phyloP scores from a whole-genome alignment of 306 rosid species.

The Medicago lupulina region DNA sequence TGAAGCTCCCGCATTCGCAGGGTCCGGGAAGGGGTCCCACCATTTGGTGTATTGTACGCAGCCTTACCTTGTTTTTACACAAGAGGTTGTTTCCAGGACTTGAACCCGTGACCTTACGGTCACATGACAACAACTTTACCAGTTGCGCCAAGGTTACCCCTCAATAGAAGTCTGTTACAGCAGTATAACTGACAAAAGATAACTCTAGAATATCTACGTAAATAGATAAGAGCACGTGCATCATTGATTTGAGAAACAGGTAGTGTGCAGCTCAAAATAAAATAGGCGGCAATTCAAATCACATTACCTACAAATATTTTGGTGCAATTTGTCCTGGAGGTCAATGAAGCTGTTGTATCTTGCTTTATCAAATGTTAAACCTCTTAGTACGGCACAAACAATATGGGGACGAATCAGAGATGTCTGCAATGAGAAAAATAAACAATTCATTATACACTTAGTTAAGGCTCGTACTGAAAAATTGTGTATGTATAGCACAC shows the following conservation, averaged over 20 bases:
- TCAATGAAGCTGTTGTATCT: constrained; percentile 93
- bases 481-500: background rate
- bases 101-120: too few species aligned
- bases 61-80: too few species aligned
- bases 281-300: constrained; percentile 22
- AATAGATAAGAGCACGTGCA: background rate
- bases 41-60: too few species aligned
- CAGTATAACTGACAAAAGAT: background rate
- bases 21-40: too few species aligned
- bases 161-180: background rate
- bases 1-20: too few species aligned
- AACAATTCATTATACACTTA: constrained; percentile 33
- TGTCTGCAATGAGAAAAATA: constrained; percentile 56
- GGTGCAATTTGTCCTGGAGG: constrained; percentile 97
- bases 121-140: too few species aligned
- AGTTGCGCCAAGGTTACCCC: background rate
- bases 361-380: constrained; percentile 68
- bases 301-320: constrained; percentile 90
- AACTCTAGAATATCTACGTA: background rate
- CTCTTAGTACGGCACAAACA: constrained; percentile 91
- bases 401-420: constrained; percentile 71
- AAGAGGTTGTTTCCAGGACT: too few species aligned
- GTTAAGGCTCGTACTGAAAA: constrained; percentile 10
- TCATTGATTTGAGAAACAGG: constrained; percentile 12
- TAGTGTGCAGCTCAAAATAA: constrained; percentile 8